Conservation (phyloP, 768 basidiomycete genomes). For the Boletus eberwhitei region DNA sequence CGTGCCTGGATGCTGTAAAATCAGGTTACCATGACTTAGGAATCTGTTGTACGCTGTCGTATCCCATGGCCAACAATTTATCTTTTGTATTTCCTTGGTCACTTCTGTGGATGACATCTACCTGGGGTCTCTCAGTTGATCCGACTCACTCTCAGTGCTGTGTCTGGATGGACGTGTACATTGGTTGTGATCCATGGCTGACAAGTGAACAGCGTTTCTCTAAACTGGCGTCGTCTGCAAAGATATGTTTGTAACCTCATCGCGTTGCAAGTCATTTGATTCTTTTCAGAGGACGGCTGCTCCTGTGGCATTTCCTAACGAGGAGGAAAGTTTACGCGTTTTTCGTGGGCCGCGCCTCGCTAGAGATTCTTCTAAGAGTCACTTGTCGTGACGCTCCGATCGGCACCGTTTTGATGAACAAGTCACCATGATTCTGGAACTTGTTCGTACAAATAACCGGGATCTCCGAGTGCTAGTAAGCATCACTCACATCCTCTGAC, state of each 20-base stretch:
- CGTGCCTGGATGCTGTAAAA: conserved; percentile 1
- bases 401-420: conserved; percentile 3
- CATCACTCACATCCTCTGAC: not conserved
- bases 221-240: not conserved
- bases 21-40: conserved; percentile 3
- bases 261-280: not conserved
- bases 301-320: not conserved
- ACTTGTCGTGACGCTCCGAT: not conserved
- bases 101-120: not conserved
- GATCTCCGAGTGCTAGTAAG: not conserved
- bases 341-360: not conserved
- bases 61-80: conserved; percentile 16
- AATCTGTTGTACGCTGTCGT: conserved; percentile 18
- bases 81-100: conserved; percentile 11
- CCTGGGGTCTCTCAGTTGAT: not conserved
- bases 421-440: not conserved
- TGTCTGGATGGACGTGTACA: not conserved
- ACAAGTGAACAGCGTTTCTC: too few species aligned
- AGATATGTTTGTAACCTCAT: not conserved
- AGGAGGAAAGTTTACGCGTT: not conserved
- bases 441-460: conserved; percentile 1
- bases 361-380: not conserved
- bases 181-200: not conserved
- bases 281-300: not conserved
- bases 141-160: not conserved